A percentile compares a stretch with the other conserved stretches of the same genome.
These are phyloP conservation scores for Pythium utonaiense DNA, from an alignment of 352 stramenopile species.

Conservation along the genomic window DNA sequence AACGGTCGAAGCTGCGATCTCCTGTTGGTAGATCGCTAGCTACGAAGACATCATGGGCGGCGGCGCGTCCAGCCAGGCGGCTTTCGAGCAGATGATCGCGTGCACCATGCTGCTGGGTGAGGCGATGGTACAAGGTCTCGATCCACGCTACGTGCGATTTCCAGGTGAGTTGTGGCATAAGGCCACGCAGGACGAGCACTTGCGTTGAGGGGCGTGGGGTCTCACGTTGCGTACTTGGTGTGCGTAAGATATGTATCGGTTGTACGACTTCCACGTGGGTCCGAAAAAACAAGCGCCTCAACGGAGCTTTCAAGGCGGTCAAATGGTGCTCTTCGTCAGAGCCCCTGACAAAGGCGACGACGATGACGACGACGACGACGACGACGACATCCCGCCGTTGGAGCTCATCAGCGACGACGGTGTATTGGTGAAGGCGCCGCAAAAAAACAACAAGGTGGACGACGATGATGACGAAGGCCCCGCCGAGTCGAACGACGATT, in stretches of 20 bases:
- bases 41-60: slow-evolving; percentile 44
- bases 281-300: slow-evolving; percentile 47
- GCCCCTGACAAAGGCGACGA: slow-evolving; percentile 29
- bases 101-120: slow-evolving; percentile 83
- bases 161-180: slow-evolving; percentile 33
- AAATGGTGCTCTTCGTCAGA: slow-evolving; percentile 65
- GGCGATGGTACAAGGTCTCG: slow-evolving; percentile 75
- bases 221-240: too few species aligned
- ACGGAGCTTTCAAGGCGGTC: slow-evolving; percentile 47
- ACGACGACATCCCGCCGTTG: slow-evolving; percentile 21
- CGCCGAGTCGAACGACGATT: slow-evolving; percentile 39
- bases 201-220: too few species aligned
- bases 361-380: slow-evolving; percentile 27
- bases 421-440: slow-evolving; percentile 7
- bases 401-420: slow-evolving; percentile 14
- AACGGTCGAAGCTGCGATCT: too few species aligned
- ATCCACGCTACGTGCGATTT: slow-evolving; percentile 75
- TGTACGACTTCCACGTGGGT: slow-evolving; percentile 82
- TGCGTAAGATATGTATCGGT: slow-evolving; percentile 54
- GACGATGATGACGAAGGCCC: slow-evolving; percentile 20
- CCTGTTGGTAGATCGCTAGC: too few species aligned
- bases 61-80: slow-evolving; percentile 60
- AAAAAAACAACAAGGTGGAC: slow-evolving; percentile 7
- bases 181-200: too few species aligned
- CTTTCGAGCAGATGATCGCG: slow-evolving; percentile 82